phyloP scores from a whole-genome alignment of 2,329 filamentous ascomycete species.

The Arachnopeziza araneosa region DNA sequence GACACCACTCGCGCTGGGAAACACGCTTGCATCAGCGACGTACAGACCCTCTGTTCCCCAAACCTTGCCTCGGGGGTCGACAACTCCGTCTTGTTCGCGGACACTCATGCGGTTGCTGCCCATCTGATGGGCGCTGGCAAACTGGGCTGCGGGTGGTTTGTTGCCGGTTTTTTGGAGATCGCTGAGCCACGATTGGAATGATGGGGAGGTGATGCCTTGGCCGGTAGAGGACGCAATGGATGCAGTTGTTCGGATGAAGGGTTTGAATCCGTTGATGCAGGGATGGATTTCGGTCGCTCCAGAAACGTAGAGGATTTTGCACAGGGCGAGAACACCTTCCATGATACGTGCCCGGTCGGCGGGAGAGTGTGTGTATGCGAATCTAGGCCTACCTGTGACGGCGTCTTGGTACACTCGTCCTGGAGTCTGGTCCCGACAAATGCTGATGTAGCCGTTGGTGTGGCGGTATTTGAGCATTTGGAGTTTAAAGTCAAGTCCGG shows the following conservation, averaged over 20 bases:
- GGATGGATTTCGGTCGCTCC: slow-evolving; percentile 78
- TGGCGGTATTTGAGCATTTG: slow-evolving; percentile 61
- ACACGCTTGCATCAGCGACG: slow-evolving; percentile 69
- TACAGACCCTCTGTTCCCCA: slow-evolving; percentile 63
- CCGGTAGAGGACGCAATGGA: slow-evolving; percentile 5
- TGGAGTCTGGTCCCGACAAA: slow-evolving; percentile 70
- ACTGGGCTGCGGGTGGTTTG: slow-evolving; percentile 46
- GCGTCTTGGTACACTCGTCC: slow-evolving; percentile 72
- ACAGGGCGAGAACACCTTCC: slow-evolving; percentile 64
- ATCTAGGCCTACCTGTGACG: slow-evolving; percentile 53
- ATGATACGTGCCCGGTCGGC: slow-evolving; percentile 69
- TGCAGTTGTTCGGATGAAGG: slow-evolving; percentile 43
- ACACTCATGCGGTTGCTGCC: slow-evolving; percentile 67
- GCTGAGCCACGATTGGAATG: slow-evolving; percentile 57
- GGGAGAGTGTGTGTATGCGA: slow-evolving; percentile 65
- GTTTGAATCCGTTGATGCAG: slow-evolving; percentile 53
- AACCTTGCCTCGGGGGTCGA: slow-evolving; percentile 52
- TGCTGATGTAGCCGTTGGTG: slow-evolving; percentile 65
- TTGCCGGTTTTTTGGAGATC: slow-evolving; percentile 44
- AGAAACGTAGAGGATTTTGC: slow-evolving; percentile 71
- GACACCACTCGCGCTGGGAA: slow-evolving; percentile 71
- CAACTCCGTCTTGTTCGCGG: slow-evolving; percentile 45
- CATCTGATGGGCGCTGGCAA: slow-evolving; percentile 76
- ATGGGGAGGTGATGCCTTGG: slow-evolving; percentile 48
- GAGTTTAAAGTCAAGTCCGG: slow-evolving; percentile 67